Percentiles rank a stretch among this genome's conserved stretches.
phyloP scores from a whole-genome alignment of 345 rosid species.

The Populus nigra region DNA sequence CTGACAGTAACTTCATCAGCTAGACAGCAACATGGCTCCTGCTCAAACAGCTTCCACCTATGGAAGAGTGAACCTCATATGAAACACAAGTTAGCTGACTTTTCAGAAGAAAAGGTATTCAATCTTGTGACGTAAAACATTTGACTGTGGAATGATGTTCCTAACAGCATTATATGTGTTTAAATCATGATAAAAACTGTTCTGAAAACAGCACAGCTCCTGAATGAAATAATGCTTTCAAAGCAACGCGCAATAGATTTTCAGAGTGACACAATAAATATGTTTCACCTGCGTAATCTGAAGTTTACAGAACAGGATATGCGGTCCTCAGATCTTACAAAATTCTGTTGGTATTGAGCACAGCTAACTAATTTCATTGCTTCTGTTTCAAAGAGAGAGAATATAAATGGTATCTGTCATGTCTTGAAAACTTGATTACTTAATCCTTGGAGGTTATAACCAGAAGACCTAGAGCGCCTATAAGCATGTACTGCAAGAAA shows the following conservation, averaged over 20 bases:
- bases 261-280: neutral
- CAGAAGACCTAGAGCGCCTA: slow-evolving; percentile 59
- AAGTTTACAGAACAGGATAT: neutral
- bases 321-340: neutral
- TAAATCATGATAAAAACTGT: neutral
- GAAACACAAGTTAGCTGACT: neutral
- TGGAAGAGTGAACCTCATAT: neutral
- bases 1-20: neutral
- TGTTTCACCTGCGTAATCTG: neutral
- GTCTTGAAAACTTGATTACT: neutral
- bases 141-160: neutral
- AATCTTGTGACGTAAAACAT: neutral
- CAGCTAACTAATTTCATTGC: neutral
- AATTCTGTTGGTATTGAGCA: neutral
- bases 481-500: slow-evolving; percentile 53
- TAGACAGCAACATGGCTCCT: neutral
- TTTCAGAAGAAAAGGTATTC: neutral
- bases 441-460: slow-evolving; percentile 62
- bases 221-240: neutral
- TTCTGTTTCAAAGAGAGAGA: neutral
- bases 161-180: neutral
- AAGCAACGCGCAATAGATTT: neutral
- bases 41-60: neutral
- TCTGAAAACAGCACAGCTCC: neutral
- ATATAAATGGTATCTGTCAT: neutral